These are phyloP conservation scores for Flueggea neowawraea DNA, from an alignment of 441 rosid genomes.

Conservation along the genomic window DNA sequence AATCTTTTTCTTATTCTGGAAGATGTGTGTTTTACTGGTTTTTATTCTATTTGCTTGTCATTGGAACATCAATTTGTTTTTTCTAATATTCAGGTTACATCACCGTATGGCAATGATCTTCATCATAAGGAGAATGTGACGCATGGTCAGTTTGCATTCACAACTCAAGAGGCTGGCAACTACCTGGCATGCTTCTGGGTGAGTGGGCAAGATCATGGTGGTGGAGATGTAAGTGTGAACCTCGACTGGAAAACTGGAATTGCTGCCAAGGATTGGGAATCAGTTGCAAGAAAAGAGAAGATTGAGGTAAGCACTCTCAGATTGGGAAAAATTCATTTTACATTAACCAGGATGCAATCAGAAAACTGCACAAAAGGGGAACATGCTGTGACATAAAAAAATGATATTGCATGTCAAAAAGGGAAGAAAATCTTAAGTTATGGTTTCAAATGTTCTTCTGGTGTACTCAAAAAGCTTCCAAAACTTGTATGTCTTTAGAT, in stretches of 20 bases:
- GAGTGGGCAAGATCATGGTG: slow-evolving; percentile 29
- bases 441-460: too few relatives aligned
- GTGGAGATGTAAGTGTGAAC: slow-evolving; percentile 57
- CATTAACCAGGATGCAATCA: not conserved
- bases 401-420: too few relatives aligned
- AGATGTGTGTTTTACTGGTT: too few relatives aligned
- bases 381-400: too few relatives aligned
- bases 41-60: too few relatives aligned
- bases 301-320: slow-evolving; percentile 56
- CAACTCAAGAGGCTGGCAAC: slow-evolving; percentile 80
- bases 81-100: slow-evolving; percentile 59
- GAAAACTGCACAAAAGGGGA: too few relatives aligned
- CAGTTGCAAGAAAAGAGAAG: slow-evolving; percentile 93
- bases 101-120: slow-evolving; percentile 75
- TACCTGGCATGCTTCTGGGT: slow-evolving; percentile 77
- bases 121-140: slow-evolving; percentile 69
- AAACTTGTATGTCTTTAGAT: too few relatives aligned
- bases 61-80: not conserved
- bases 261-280: slow-evolving; percentile 92
- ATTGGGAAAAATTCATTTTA: not conserved
- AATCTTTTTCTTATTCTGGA: too few relatives aligned
- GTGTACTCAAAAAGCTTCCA: too few relatives aligned
- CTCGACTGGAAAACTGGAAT: slow-evolving; percentile 95
- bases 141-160: slow-evolving; percentile 86
- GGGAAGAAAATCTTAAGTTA: too few relatives aligned